phyloP scores from a whole-genome alignment of 306 rosid genomes.

The Ceratonia siliqua region DNA sequence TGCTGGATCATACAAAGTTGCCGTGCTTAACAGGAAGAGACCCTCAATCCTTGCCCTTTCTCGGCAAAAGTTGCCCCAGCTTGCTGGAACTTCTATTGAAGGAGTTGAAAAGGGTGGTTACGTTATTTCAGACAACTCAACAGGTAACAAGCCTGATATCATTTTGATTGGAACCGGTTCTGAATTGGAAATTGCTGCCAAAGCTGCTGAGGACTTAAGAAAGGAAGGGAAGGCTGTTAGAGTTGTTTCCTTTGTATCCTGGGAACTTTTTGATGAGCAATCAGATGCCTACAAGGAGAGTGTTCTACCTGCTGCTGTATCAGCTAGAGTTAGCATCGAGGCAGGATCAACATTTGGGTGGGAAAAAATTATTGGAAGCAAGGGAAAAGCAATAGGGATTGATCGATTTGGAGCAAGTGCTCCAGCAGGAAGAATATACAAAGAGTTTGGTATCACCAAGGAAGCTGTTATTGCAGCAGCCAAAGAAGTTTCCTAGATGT shows the following conservation, averaged over 20 bases:
- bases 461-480: constrained; percentile 98
- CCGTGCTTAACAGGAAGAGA: constrained; percentile 72
- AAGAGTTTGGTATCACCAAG: constrained; percentile 83
- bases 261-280: constrained; percentile 94
- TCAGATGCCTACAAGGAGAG: constrained; percentile 93
- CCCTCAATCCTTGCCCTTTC: constrained; percentile 98
- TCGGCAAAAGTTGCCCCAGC: constrained; percentile 81
- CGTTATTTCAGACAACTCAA: constrained; percentile 78
- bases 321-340: constrained; percentile 98
- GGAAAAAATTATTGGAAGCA: constrained; percentile 76
- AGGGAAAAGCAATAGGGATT: constrained; percentile 89
- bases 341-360: constrained; percentile 98
- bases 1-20: constrained; percentile 94
- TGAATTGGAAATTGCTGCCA: constrained; percentile 87
- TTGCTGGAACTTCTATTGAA: constrained; percentile 79
- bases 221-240: constrained; percentile 93
- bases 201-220: constrained; percentile 89
- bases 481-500: constrained; percentile 48
- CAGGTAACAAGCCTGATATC: constrained; percentile 93
- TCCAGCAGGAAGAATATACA: constrained; percentile 87
- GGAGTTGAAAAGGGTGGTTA: constrained; percentile 97
- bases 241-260: constrained; percentile 83
- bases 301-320: constrained; percentile 78
- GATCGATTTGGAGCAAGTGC: constrained; percentile 98
- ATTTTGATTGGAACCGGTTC: constrained; percentile 95